Evolutionary conservation across 257 asterid genomes (phyloP), one percentile per base, ranked within the genome.

Genomic region (Lithospermum erythrorhizon): DNA sequence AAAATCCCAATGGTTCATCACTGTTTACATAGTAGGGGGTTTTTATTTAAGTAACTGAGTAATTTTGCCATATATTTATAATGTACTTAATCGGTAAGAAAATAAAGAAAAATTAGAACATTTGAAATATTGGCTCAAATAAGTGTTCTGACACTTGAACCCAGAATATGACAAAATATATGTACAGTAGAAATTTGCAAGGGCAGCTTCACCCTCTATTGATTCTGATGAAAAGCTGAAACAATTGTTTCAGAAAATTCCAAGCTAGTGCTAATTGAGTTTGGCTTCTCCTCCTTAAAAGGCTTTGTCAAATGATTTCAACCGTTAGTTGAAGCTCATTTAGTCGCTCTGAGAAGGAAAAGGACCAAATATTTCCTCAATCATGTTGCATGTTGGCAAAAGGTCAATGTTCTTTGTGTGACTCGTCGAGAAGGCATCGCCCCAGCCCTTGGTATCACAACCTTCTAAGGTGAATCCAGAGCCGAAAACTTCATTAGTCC

Each of bases 291-390:
- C 21, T 51, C 55, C 21, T 51, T 20, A n/a, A 17, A 5, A 17
- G 6, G 19, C 21, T 5, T 51, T 21, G 2, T 24, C 2, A 24
- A 24, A 1, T 2, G 4, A 1, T 24, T 24, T 24, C 27, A 24
- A 24, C 27, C 27, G 27, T 24, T 24, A 24, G 21, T 51, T 20
- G 19, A 16, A 18, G 35, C 25, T 24, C 37, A 48, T n/a, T 71
- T 57, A 60, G 57, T 67, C 30, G 21, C 45, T 66, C 61, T 66
- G 60, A 37, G 70, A 64, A 47, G 71, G 22, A 35, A 48, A 62
- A 20, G 80, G 69, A 53, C 80, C 80, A 21, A 75, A 71, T 10
- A 75, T 64, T 68, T 75, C 77, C 21, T 75, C 80, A 53, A 75
- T 71, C 71, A 75, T 71, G 73, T 68, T 67, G 70, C 71, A 64